Evolutionary conservation across 768 basidiomycete species (phyloP), one percentile per base, ranked within the genome.

Genomic region (Tephrocybe sp.): DNA sequence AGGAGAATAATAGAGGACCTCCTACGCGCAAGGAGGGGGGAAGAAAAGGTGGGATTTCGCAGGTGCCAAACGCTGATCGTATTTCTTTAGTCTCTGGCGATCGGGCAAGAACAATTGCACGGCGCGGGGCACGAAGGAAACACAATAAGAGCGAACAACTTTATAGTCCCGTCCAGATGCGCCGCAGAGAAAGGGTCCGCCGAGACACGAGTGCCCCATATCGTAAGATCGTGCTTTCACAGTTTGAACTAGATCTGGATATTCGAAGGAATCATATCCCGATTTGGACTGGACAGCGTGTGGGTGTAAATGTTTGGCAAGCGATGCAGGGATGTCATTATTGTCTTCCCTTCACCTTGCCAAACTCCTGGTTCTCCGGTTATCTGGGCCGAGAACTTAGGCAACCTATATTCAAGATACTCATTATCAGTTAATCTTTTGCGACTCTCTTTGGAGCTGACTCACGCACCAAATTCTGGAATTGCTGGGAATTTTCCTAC

Each of bases 41-140:
- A 62, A 38, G 49, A 69, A 71, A 71, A 73, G 73, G 71, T 70
- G 70, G 67, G 76, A 77, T 79, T 65, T 75, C 75, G 71, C 76
- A 66, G 65, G 66, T 65, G 53, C 55, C 57, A 62, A 56, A 55
- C 51, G 67, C 69, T 64, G 66, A 69, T 65, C 62, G 73, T 73
- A 77, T 54, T 74, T 71, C 67, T 75, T 74, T 75, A 26, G 73
- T 75, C 69, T 73, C 72, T 69, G 67, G 71, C 53, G 65, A 69
- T 69, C 68, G 68, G 68, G 65, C 67, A 16, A 65, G 69, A 80
- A 84, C 83, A 85, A 84, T 84, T 82, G 77, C 70, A 72, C 72
- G 71, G 76, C 74, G 80, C 80, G 79, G 78, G 77, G 78, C 79
- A 71, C 77, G 73, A 73, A 70, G 67, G 59, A 19, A 68, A 71